Evolutionary conservation across 352 stramenopile species (phyloP).

Genomic region (Phytophthora multivora): DNA sequence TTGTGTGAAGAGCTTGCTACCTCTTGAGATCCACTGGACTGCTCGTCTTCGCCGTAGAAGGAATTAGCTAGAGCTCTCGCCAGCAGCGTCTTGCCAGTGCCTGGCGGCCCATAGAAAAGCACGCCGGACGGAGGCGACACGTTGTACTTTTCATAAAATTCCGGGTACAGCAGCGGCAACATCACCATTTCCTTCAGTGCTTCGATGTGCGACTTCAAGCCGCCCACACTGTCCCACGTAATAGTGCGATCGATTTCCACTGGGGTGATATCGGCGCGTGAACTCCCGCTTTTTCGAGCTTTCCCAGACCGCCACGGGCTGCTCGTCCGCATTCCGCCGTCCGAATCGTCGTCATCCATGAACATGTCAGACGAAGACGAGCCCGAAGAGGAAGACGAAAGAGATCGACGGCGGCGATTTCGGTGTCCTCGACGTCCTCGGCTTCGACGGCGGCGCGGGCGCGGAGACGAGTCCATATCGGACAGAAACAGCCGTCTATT

Average conservation of each 20-base stretch:
- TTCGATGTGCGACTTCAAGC: constrained; percentile 84
- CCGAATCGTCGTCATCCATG: constrained; percentile 63
- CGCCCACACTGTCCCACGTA: constrained; percentile 87
- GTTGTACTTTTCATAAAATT: constrained; percentile 92
- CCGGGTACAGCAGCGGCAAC: constrained; percentile 91
- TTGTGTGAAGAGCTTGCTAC: constrained; percentile 1
- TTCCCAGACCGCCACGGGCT: constrained; percentile 39
- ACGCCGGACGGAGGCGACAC: constrained; percentile 85
- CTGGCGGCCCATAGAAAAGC: constrained; percentile 90
- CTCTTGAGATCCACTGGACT: constrained; percentile 2
- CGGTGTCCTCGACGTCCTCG: constrained; percentile 27
- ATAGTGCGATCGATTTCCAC: constrained; percentile 84
- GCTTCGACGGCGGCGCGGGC: constrained; percentile 21
- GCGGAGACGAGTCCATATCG: constrained; percentile 31
- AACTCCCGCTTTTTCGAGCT: constrained; percentile 42
- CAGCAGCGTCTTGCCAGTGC: constrained; percentile 93
- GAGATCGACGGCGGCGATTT: constrained; percentile 39
- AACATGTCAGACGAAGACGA: constrained; percentile 61
- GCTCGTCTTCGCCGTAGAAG: constrained; percentile 24
- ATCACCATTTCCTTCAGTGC: constrained; percentile 95
- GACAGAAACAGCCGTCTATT: constrained; percentile 36
- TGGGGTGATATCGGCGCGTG: constrained; percentile 79
- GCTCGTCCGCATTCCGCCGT: constrained; percentile 69
- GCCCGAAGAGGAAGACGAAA: constrained; percentile 49
- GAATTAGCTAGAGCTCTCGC: constrained; percentile 90